These are phyloP conservation scores for Petasospora fabianii DNA, from an alignment of 1,139 yeast genomes.

Conservation along the genomic window DNA sequence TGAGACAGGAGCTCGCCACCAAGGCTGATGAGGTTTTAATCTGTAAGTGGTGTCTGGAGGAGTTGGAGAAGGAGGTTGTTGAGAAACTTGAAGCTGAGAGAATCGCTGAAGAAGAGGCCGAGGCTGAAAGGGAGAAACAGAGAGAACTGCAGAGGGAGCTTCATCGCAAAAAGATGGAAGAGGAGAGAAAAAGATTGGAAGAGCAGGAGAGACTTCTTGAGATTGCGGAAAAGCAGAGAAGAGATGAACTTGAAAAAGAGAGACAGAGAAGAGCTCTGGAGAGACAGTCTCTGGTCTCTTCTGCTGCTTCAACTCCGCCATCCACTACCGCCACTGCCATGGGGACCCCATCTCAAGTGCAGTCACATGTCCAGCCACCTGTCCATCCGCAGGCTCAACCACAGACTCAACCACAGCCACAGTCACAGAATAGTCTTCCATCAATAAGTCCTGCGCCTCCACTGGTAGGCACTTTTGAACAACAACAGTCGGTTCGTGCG, in stretches of 20 bases:
- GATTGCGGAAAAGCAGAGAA: conserved; percentile 15
- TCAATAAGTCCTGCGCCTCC: too few species aligned
- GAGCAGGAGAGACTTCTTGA: conserved; percentile 22
- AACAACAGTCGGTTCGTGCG: neutral
- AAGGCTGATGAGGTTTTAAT: conserved; percentile 26
- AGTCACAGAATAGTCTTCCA: too few species aligned
- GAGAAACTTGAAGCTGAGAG: conserved; percentile 22
- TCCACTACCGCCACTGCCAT: neutral
- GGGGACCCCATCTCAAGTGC: too few species aligned
- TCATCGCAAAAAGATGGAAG: conserved; percentile 19
- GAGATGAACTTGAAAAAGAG: conserved; percentile 11
- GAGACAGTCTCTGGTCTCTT: conserved; percentile 3
- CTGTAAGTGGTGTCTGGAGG: conserved; percentile 27
- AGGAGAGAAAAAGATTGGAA: conserved; percentile 23
- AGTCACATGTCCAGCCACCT: too few species aligned
- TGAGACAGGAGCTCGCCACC: conserved; percentile 26
- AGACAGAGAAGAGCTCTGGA: conserved; percentile 11
- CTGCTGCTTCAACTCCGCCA: neutral
- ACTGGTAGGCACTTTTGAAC: conserved; percentile 11
- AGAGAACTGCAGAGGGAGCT: conserved; percentile 17
- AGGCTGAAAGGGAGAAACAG: conserved; percentile 22
- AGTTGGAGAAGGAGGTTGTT: conserved; percentile 22
- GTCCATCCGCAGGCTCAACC: too few species aligned
- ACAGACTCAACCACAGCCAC: neutral
- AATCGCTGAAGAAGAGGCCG: conserved; percentile 18